Evolutionary conservation across 306 rosid genomes (phyloP), one percentile per base, ranked within the genome.

Genomic region (Vachellia collinsii): DNA sequence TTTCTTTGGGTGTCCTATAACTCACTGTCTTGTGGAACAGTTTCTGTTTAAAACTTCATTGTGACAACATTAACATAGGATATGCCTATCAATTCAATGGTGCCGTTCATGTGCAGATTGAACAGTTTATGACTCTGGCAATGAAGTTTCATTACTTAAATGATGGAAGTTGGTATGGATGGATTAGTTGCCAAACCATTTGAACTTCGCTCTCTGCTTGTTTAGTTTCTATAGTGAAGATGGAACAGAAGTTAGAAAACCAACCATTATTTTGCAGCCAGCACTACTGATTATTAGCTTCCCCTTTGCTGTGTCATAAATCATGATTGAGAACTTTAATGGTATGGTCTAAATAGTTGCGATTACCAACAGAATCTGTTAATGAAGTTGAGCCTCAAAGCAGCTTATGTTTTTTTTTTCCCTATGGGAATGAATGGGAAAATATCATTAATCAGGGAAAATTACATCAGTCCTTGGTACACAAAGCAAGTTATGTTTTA

Each of bases 211-310:
- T 16, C 70, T 65, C 46, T 37, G 23, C 44, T 37, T 65, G 46
- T 16, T 38, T 17, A 38, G 13, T 66, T 16, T 66, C 25, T 37
- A 37, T 39, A n/a, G 37, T 17, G 10, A 68, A 44, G 17, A 41
- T 41, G 53, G 37, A 42, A 69, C 43, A 8, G 22, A 68, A n/a
- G n/a, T 7, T 41, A 68, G 17, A 68, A 68, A 41, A 68, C 9
- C 2, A 19, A 20, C 48, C 72, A 67, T 67, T n/a, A 67, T n/a
- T 39, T 41, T 68, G 73, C 73, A 42, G 37, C 73, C 25, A 65
- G 37, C 34, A 9, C 50, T 19, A 19, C 8, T 39, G 46, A n/a
- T 6, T 65, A 13, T 6, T 13, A 36, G 10, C 37, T 38, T 37
- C 20, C 43, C 6, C 11, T 14, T 64, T 14, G 70, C 11, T 14